Percentiles rank a stretch among this genome's conserved stretches.
Evolutionary conservation across 2,329 filamentous ascomycete species (phyloP).

Genomic region (Chrysosporium queenslandicum): DNA sequence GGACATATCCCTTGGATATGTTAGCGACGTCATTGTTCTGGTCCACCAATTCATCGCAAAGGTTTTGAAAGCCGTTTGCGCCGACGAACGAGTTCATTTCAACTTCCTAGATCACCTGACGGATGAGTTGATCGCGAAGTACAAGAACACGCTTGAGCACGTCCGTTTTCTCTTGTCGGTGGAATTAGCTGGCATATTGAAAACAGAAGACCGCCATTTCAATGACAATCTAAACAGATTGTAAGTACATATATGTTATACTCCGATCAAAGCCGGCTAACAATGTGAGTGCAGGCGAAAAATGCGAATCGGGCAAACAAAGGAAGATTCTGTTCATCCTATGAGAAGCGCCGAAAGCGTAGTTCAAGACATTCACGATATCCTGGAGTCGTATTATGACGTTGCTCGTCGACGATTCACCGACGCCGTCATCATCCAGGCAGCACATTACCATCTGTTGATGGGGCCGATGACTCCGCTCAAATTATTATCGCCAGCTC

Average conservation of each 20-base stretch:
- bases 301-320: background rate
- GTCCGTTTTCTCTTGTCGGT: conserved; percentile 44
- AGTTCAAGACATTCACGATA: conserved; percentile 49
- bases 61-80: conserved; percentile 37
- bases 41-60: conserved; percentile 46
- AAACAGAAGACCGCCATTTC: conserved; percentile 47
- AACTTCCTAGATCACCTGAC: conserved; percentile 39
- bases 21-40: conserved; percentile 42
- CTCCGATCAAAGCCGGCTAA: background rate
- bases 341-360: conserved; percentile 33
- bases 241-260: conserved; percentile 16
- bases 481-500: conserved; percentile 43
- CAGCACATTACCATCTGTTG: conserved; percentile 46
- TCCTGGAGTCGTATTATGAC: conserved; percentile 52
- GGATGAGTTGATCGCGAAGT: conserved; percentile 39
- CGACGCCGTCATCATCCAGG: conserved; percentile 53
- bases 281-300: background rate
- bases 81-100: conserved; percentile 35
- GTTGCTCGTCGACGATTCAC: conserved; percentile 53
- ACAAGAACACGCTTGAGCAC: conserved; percentile 42
- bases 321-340: conserved; percentile 10
- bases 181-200: conserved; percentile 39
- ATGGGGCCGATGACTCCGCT: conserved; percentile 43
- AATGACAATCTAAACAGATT: conserved; percentile 36
- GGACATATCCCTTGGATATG: conserved; percentile 39